Evolutionary conservation across 805 yeast genomes (phyloP).

Genomic region (Saccharomycopsis schoenii): DNA sequence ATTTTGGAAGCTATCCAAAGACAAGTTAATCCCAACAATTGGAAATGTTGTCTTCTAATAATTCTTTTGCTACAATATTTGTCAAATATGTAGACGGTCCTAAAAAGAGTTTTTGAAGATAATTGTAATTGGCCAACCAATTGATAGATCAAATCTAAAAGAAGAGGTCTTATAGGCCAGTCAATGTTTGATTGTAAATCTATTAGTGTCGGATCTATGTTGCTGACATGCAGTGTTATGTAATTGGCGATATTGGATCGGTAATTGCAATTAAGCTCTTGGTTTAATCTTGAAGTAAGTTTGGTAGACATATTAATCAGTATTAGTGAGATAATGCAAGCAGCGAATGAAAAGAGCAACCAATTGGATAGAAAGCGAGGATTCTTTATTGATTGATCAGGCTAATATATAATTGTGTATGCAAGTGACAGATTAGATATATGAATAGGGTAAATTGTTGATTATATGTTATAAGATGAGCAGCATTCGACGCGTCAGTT

Average conservation of each 20-base stretch:
- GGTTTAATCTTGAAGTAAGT: conserved; percentile 3
- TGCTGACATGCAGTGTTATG: not conserved
- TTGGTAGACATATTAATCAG: not conserved
- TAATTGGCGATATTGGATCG: conserved; percentile 6
- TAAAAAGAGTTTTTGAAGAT: conserved; percentile 35
- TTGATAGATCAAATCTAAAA: conserved; percentile 76
- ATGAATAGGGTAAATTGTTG: not conserved
- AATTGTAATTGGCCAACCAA: conserved; percentile 53
- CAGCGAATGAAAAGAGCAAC: not conserved
- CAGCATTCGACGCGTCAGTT: not conserved
- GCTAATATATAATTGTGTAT: not conserved
- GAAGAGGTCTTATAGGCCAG: conserved; percentile 67
- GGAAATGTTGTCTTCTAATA: conserved; percentile 29
- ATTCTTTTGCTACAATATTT: conserved; percentile 28
- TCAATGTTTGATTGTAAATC: conserved; percentile 80
- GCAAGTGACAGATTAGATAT: not conserved
- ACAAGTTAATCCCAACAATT: conserved; percentile 34
- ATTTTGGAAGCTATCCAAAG: conserved; percentile 38
- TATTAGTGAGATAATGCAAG: not conserved
- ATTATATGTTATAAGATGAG: not conserved
- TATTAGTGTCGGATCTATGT: conserved; percentile 44
- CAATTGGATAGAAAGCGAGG: not conserved
- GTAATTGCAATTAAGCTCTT: conserved; percentile 2
- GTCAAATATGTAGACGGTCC: conserved; percentile 31
- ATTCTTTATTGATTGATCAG: not conserved